phyloP scores from a whole-genome alignment of 345 rosid genomes.

The Syzygium grande region DNA sequence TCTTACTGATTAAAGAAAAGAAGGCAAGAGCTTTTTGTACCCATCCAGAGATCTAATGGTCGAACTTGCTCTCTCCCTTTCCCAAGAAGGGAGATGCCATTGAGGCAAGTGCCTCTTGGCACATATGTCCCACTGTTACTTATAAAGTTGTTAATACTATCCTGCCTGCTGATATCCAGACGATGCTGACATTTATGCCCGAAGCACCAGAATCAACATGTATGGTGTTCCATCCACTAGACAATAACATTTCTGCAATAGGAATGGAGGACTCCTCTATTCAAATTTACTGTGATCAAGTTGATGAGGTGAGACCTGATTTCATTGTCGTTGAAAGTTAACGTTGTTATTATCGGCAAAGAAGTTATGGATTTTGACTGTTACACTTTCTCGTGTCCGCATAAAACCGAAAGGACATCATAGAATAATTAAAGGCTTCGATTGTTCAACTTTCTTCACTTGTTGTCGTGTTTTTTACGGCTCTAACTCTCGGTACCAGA shows the following conservation, averaged over 20 bases:
- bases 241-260: slow-evolving; percentile 73
- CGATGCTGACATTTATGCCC: slow-evolving; percentile 56
- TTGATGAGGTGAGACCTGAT: slow-evolving; percentile 51
- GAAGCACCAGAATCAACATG: too few species aligned
- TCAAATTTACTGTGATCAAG: slow-evolving; percentile 59
- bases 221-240: too few species aligned
- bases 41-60: background rate
- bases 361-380: background rate
- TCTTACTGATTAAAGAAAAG: background rate
- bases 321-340: background rate
- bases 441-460: slow-evolving; percentile 52
- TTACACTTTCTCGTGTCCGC: background rate
- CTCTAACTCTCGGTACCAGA: slow-evolving; percentile 51
- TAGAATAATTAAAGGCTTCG: slow-evolving; percentile 81
- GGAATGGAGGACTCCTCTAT: slow-evolving; percentile 84
- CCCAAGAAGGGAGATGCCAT: background rate
- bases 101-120: background rate
- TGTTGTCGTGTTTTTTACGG: slow-evolving; percentile 57
- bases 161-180: slow-evolving; percentile 11
- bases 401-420: slow-evolving; percentile 59
- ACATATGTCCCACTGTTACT: background rate
- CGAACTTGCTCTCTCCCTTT: background rate
- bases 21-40: fast-evolving
- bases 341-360: fast-evolving
- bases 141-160: background rate